Conservation (phyloP, 257 asterid genomes). For the Scutellaria minor region DNA sequence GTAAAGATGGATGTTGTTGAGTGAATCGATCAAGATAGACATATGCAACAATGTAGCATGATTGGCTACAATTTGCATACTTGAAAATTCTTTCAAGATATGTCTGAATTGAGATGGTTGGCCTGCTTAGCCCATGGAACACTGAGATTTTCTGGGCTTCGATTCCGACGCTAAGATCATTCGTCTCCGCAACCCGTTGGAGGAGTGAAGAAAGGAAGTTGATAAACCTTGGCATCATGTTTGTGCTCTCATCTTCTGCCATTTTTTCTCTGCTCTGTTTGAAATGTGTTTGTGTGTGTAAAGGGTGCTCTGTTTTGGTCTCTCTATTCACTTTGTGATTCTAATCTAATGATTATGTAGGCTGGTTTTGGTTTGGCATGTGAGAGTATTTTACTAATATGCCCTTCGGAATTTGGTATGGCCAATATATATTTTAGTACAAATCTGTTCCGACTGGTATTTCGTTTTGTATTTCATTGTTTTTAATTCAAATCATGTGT, state of each 20-base stretch:
- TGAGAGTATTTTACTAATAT: no score
- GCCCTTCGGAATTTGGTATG: no score
- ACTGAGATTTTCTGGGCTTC: slow-evolving; percentile 67
- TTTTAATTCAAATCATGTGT: no score
- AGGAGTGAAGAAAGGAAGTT: slow-evolving; percentile 76
- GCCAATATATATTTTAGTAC: no score
- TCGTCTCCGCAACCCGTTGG: slow-evolving; percentile 73
- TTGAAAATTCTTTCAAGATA: slow-evolving; percentile 74
- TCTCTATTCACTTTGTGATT: no score
- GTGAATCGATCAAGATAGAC: slow-evolving; percentile 82
- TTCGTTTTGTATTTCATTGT: no score
- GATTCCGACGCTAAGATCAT: slow-evolving; percentile 56
- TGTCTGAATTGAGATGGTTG: slow-evolving; percentile 73
- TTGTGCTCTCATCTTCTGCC: slow-evolving; percentile 67
- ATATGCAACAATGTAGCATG: slow-evolving; percentile 83
- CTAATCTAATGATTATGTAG: no score
- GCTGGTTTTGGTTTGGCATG: no score
- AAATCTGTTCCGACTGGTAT: no score
- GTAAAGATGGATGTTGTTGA: slow-evolving; percentile 60
- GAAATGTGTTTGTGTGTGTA: neutral
- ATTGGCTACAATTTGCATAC: slow-evolving; percentile 89
- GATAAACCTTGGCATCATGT: slow-evolving; percentile 66
- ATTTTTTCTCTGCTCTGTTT: slow-evolving; percentile 31
- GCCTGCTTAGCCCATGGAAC: slow-evolving; percentile 79
- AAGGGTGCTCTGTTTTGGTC: neutral